Conservation (phyloP, 805 yeast genomes). For the Cyberlindnera samutprakarnensis region DNA sequence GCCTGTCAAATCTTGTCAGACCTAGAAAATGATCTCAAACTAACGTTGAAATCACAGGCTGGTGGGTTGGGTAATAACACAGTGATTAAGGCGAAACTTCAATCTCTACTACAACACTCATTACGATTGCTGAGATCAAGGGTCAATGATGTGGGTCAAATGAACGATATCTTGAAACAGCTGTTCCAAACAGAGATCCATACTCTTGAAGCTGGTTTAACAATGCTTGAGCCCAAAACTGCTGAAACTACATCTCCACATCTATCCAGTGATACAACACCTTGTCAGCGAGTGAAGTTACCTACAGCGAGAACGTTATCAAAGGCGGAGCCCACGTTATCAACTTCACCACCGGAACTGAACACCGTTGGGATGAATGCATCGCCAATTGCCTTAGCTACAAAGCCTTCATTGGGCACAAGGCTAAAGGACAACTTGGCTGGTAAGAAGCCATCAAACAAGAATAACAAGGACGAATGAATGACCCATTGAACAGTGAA, state of each 20-base stretch:
- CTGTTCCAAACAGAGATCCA: conserved; percentile 13
- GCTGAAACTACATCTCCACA: background rate
- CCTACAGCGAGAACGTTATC: conserved; percentile 1
- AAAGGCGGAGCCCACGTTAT: conserved; percentile 4
- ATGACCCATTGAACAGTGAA: no score
- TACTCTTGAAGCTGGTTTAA: conserved; percentile 12
- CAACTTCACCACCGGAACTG: conserved; percentile 9
- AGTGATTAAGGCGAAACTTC: conserved; percentile 7
- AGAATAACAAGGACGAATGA: conserved; percentile 9
- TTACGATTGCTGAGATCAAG: conserved; percentile 8
- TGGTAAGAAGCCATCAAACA: conserved; percentile 1
- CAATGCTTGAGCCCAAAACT: conserved; percentile 8
- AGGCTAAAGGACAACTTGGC: conserved; percentile 10
- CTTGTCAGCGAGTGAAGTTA: no score
- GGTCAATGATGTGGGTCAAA: conserved; percentile 4
- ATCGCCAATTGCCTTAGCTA: background rate
- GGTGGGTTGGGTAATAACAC: conserved; percentile 3
- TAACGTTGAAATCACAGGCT: conserved; percentile 11
- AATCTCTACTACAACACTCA: conserved; percentile 2
- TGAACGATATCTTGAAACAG: conserved; percentile 9
- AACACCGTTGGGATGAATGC: no score
- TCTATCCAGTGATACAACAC: background rate
- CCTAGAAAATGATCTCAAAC: conserved; percentile 13
- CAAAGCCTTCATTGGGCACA: conserved; percentile 4
- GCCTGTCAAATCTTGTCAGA: conserved; percentile 10